A percentile compares a stretch with the other conserved stretches of the same genome.
These are phyloP conservation scores for Wickerhamomyces bovis DNA, from an alignment of 805 yeast species.

Conservation along the genomic window DNA sequence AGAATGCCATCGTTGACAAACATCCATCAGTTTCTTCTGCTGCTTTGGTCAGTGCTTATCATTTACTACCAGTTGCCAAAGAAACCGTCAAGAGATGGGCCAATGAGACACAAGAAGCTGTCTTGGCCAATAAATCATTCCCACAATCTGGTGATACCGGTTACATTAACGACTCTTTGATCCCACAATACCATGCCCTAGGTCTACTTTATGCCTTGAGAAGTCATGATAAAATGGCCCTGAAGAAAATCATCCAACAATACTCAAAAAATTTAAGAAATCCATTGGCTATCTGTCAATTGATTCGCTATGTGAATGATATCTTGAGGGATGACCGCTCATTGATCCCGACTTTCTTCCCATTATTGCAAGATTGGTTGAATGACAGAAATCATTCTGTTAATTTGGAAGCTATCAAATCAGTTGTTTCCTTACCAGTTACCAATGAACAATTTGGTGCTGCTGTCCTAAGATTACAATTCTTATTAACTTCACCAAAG, in stretches of 20 bases:
- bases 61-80: slow-evolving; percentile 80
- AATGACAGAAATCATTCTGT: slow-evolving; percentile 84
- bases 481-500: slow-evolving; percentile 79
- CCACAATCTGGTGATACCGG: slow-evolving; percentile 31
- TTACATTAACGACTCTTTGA: slow-evolving; percentile 66
- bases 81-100: slow-evolving; percentile 92
- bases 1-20: slow-evolving; percentile 86
- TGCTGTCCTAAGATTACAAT: slow-evolving; percentile 70
- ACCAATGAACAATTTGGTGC: slow-evolving; percentile 59
- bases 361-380: slow-evolving; percentile 63
- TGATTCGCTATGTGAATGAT: slow-evolving; percentile 76
- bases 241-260: slow-evolving; percentile 83
- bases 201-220: slow-evolving; percentile 85
- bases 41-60: slow-evolving; percentile 89
- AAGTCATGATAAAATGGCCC: slow-evolving; percentile 89
- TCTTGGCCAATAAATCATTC: slow-evolving; percentile 43
- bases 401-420: slow-evolving; percentile 84
- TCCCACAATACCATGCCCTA: slow-evolving; percentile 93
- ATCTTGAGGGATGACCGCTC: slow-evolving; percentile 68
- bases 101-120: slow-evolving; percentile 91
- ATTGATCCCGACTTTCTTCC: slow-evolving; percentile 49
- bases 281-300: slow-evolving; percentile 79
- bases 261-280: slow-evolving; percentile 61
- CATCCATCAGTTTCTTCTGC: slow-evolving; percentile 88
- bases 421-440: slow-evolving; percentile 34